Evolutionary conservation across 805 yeast genomes (phyloP).

Genomic region (Pichia ethanolica): DNA sequence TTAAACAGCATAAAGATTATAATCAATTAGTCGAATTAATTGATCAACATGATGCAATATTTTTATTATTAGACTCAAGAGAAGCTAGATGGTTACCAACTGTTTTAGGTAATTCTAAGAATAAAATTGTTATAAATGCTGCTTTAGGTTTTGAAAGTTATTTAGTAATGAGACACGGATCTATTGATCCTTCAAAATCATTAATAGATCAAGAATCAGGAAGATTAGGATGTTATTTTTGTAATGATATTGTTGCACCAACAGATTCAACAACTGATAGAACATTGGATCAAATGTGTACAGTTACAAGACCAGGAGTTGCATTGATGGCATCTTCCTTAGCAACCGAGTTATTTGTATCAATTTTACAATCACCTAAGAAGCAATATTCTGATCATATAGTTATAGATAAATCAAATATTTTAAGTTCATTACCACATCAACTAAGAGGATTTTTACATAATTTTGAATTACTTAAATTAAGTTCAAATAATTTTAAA

Average conservation of each 20-base stretch:
- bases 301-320: slow-evolving; percentile 95
- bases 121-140: slow-evolving; percentile 78
- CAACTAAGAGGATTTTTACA: slow-evolving; percentile 84
- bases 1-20: slow-evolving; percentile 42
- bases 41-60: slow-evolving; percentile 65
- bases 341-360: slow-evolving; percentile 77
- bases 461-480: slow-evolving; percentile 53
- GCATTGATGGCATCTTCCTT: slow-evolving; percentile 81
- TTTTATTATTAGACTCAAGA: slow-evolving; percentile 84
- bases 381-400: slow-evolving; percentile 35
- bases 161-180: slow-evolving; percentile 91
- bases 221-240: slow-evolving; percentile 85
- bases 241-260: slow-evolving; percentile 95
- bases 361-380: slow-evolving; percentile 60
- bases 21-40: slow-evolving; percentile 46
- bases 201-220: slow-evolving; percentile 22
- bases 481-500: slow-evolving; percentile 64
- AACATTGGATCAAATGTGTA: slow-evolving; percentile 96
- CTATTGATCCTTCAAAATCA: slow-evolving; percentile 20
- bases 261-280: slow-evolving; percentile 79
- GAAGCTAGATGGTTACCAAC: slow-evolving; percentile 99
- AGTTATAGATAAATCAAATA: slow-evolving; percentile 23
- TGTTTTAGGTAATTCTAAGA: slow-evolving; percentile 56
- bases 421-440: slow-evolving; percentile 75
- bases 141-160: slow-evolving; percentile 94